These are phyloP conservation scores for Candida sphagnicola DNA, from an alignment of 805 yeast species.

Conservation along the genomic window DNA sequence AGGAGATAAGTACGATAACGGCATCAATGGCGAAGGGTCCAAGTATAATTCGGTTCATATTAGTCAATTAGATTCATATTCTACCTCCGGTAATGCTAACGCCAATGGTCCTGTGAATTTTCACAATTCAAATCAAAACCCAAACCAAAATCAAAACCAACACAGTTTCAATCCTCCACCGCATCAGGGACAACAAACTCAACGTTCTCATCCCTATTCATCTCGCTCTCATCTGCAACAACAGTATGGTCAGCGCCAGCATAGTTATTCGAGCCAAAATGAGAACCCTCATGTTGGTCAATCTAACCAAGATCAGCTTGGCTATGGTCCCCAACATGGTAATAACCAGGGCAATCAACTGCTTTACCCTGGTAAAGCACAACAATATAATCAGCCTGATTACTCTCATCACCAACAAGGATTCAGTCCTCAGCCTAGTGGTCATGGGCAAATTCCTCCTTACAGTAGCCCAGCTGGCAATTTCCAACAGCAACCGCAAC, in stretches of 20 bases:
- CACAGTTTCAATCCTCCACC: slow-evolving; percentile 11
- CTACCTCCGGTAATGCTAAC: neutral
- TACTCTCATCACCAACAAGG: too few species aligned
- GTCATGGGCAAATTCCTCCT: too few species aligned
- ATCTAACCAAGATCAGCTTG: neutral
- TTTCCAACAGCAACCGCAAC: too few species aligned
- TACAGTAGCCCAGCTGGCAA: too few species aligned
- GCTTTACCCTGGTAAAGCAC: neutral
- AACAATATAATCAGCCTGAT: too few species aligned
- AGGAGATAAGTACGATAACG: neutral
- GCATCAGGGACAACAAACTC: slow-evolving; percentile 7
- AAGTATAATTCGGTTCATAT: neutral
- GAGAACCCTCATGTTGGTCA: neutral
- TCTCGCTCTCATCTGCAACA: slow-evolving; percentile 3
- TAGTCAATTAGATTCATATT: neutral
- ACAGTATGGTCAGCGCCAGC: slow-evolving; percentile 3
- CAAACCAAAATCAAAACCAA: slow-evolving; percentile 13
- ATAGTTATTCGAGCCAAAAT: slow-evolving; percentile 1
- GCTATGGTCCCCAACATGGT: neutral
- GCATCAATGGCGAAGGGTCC: neutral
- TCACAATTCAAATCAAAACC: slow-evolving; percentile 9
- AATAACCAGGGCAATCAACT: slow-evolving; percentile 2
- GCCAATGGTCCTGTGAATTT: neutral
- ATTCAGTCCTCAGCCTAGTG: too few species aligned
- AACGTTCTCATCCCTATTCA: slow-evolving; percentile 1